A percentile compares a stretch with the other conserved stretches of the same genome.
phyloP scores from a whole-genome alignment of 805 yeast species.

The Zygotorulaspora florentina region DNA sequence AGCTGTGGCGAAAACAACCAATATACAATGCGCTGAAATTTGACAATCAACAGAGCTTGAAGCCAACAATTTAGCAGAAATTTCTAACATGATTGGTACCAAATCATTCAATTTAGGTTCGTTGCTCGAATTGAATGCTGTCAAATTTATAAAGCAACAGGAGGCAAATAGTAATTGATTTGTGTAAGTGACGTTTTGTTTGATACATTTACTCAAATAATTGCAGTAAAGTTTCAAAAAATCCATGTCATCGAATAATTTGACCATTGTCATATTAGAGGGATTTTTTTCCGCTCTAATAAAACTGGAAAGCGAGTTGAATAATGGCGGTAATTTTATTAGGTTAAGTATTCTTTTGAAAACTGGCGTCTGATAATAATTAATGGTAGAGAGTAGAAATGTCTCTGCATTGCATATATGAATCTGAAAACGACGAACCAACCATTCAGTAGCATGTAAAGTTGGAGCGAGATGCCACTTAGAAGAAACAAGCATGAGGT shows the following conservation, averaged over 20 bases:
- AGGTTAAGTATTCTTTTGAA: conserved; percentile 75
- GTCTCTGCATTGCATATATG: conserved; percentile 76
- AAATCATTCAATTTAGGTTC: conserved; percentile 43
- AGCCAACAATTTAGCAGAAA: conserved; percentile 51
- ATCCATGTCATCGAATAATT: conserved; percentile 67
- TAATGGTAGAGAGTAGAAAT: conserved; percentile 66
- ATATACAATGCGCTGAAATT: conserved; percentile 75
- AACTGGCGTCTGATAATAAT: conserved; percentile 71
- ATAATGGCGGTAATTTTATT: conserved; percentile 71
- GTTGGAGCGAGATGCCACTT: conserved; percentile 73
- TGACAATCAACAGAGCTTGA: conserved; percentile 56
- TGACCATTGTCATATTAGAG: conserved; percentile 60
- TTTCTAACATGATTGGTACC: conserved; percentile 56
- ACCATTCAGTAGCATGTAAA: conserved; percentile 87
- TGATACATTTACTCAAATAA: conserved; percentile 43
- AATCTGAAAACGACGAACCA: conserved; percentile 83
- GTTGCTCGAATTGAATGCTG: conserved; percentile 49
- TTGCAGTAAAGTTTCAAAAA: conserved; percentile 63
- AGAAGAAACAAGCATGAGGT: conserved; percentile 69
- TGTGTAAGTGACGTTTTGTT: conserved; percentile 56
- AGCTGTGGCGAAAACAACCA: conserved; percentile 73
- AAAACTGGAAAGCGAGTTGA: conserved; percentile 64
- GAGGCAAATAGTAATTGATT: conserved; percentile 76
- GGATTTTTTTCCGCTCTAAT: conserved; percentile 63
- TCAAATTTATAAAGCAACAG: conserved; percentile 59